Evolutionary conservation across 305 asterid genomes (phyloP), one percentile per base, ranked within the genome.

Genomic region (Withania somnifera): DNA sequence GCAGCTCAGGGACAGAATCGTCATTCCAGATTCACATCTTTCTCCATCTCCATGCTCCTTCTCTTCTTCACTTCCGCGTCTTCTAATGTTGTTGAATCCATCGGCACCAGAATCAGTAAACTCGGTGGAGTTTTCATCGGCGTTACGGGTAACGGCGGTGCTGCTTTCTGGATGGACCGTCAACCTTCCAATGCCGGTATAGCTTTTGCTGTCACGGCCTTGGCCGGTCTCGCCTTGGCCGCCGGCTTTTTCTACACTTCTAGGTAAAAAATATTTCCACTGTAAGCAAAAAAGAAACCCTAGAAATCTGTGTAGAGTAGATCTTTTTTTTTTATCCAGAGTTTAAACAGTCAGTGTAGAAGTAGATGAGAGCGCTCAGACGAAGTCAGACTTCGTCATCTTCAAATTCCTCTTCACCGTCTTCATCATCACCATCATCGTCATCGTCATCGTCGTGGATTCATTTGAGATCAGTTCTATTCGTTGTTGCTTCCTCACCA

Each of bases 401-500:
- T 82, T 90, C 98, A 57, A 91, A 94, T 87, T 89, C 95, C 73
- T 87, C 93, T 83, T 88, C 93, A 69, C 85, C 93, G 77, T 88
- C 93, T 66, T 92, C 90, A 47, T 81, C 97, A 26, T 88, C 98
- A 67, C 89, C 96, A 54, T 92, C 98, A 13, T 87, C 94, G n/a
- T 89, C 95, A 36, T 82, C 89, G 20, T 88, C 97, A 17, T 90
- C 93, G 14, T 91, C 98, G 88, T 93, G 98, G 99, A 90, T 91
- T 88, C 95, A 93, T 82, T 90, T 95, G 93, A 93, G 99, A 91
- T 95, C 99, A 91, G 97, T 92, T 86, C 87, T 93, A 84, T 92
- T 91, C 87, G 85, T 95, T 69, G 94, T 93, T 75, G 94, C 97
- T 53, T 91, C 98, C 78, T 91, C 98, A 83, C 97, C 94, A 73